Base-by-base conservation (phyloP, 2,329 filamentous ascomycete genomes). In the Madurella fahalii region DNA sequence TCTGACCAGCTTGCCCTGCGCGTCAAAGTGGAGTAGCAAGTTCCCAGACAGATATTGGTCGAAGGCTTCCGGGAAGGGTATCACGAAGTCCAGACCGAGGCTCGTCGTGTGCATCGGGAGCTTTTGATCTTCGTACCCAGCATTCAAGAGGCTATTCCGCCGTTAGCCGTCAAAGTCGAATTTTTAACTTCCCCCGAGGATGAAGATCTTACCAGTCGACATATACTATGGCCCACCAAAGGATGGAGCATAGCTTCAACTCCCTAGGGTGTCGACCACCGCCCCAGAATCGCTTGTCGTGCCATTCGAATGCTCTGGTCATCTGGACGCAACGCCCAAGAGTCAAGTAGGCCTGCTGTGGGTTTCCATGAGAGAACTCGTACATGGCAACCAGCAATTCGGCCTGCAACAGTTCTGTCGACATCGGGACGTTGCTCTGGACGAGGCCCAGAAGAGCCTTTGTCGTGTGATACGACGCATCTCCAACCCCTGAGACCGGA, bases 171-270 rank as follows among this genome's bases (percentile, higher is more conserved):
- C 15, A 16, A 13, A 13, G 12, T 8, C n/a, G n/a, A n/a, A n/a
- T n/a, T 37, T 5, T 8, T 8, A 17, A n/a, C 20, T 20, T 44
- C 25, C 13, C 8, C 25, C 25, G n/a, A n/a, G 16, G 17, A 37
- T 12, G 40, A 40, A 13, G 15, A 5, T 13, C 64, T 58, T 52
- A 67, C 65, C 63, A 63, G 53, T 68, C 66, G 40, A 68, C 31
- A 58, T 64, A 64, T 11, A 66, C 62, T 40, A 66, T 63, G 1
- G 66, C 60, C 65, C 65, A 68, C 65, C 65, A 68, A 34, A 67
- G 50, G 46, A 66, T 63, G 9, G 65, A 68, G 52, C 50, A 65
- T 32, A 63, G 53, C 54, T 67, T 66, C 46, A 67, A 48, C 43
- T 64, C 59, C 15, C 48, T 61, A 16, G 64, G 25, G 56, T 44